These are phyloP conservation scores for Penicillium odoratum DNA, from an alignment of 495 filamentous ascomycete species.

Conservation along the genomic window DNA sequence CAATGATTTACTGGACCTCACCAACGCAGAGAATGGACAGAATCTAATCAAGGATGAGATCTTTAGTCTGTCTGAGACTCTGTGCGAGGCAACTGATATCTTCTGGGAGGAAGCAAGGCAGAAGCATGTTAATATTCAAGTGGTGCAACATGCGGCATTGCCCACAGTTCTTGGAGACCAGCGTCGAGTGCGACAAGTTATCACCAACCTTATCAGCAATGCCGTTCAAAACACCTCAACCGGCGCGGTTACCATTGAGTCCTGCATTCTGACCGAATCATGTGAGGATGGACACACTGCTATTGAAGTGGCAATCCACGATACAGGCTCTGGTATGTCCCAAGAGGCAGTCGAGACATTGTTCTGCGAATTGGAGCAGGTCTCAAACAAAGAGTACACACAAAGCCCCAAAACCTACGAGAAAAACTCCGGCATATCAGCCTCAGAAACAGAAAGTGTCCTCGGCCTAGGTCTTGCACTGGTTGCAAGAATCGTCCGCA, in stretches of 20 bases:
- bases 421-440: slow-evolving; percentile 13
- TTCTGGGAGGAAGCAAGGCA: slow-evolving; percentile 74
- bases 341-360: slow-evolving; percentile 70
- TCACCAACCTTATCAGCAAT: slow-evolving; percentile 80
- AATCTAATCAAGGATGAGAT: slow-evolving; percentile 74
- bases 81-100: slow-evolving; percentile 70
- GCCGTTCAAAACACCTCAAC: slow-evolving; percentile 73
- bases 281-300: slow-evolving; percentile 46
- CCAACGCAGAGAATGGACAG: slow-evolving; percentile 79
- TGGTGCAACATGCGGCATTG: slow-evolving; percentile 67
- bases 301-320: slow-evolving; percentile 72
- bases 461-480: slow-evolving; percentile 81
- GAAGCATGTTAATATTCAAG: slow-evolving; percentile 67
- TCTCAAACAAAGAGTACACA: slow-evolving; percentile 58
- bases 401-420: slow-evolving; percentile 33
- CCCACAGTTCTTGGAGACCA: slow-evolving; percentile 85
- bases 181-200: slow-evolving; percentile 74
- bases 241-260: slow-evolving; percentile 70
- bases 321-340: slow-evolving; percentile 80
- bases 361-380: slow-evolving; percentile 85
- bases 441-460: slow-evolving; percentile 35
- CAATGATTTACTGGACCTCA: slow-evolving; percentile 87
- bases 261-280: slow-evolving; percentile 48
- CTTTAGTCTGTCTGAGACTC: slow-evolving; percentile 71
- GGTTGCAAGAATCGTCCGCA: slow-evolving; percentile 77